phyloP scores from a whole-genome alignment of 495 filamentous ascomycete genomes.

The Hypoxylon crocopeplum region DNA sequence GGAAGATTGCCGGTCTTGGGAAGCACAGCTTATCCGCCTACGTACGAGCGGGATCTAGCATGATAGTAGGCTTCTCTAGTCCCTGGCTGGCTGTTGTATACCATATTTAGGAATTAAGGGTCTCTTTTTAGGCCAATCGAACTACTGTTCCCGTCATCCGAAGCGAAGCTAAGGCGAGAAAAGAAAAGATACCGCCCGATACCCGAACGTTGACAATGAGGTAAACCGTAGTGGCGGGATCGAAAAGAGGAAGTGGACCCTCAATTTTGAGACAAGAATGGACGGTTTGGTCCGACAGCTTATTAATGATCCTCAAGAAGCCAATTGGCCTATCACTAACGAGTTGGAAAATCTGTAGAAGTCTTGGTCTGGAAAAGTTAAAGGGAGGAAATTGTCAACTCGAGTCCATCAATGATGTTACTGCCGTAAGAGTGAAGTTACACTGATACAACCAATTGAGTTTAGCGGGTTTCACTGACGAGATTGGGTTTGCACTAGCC shows the following conservation, averaged over 20 bases:
- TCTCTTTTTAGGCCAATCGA: slow-evolving; percentile 13
- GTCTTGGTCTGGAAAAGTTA: too few relatives aligned
- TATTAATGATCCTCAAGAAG: neutral
- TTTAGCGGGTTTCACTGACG: slow-evolving; percentile 28
- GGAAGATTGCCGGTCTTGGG: slow-evolving; percentile 12
- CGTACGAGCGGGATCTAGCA: slow-evolving; percentile 14
- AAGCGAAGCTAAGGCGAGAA: slow-evolving; percentile 22
- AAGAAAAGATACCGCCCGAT: slow-evolving; percentile 1
- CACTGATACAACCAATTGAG: slow-evolving; percentile 17
- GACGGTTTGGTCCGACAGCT: slow-evolving; percentile 1
- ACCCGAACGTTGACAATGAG: slow-evolving; percentile 10
- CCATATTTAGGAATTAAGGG: too few relatives aligned
- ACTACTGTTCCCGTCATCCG: neutral
- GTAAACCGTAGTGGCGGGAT: neutral
- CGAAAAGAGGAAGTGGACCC: slow-evolving; percentile 1
- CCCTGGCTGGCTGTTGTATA: too few relatives aligned
- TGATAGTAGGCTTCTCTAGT: slow-evolving; percentile 1
- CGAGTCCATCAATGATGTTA: neutral
- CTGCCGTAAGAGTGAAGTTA: neutral
- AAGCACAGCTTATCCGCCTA: slow-evolving; percentile 24
- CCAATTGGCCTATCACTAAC: neutral
- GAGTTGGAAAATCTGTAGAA: neutral
- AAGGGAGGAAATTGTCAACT: too few relatives aligned
- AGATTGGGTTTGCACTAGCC: slow-evolving; percentile 8
- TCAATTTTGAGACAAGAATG: slow-evolving; percentile 13